Conservation (phyloP, 139 green algal species). For the Volvox africanus region DNA sequence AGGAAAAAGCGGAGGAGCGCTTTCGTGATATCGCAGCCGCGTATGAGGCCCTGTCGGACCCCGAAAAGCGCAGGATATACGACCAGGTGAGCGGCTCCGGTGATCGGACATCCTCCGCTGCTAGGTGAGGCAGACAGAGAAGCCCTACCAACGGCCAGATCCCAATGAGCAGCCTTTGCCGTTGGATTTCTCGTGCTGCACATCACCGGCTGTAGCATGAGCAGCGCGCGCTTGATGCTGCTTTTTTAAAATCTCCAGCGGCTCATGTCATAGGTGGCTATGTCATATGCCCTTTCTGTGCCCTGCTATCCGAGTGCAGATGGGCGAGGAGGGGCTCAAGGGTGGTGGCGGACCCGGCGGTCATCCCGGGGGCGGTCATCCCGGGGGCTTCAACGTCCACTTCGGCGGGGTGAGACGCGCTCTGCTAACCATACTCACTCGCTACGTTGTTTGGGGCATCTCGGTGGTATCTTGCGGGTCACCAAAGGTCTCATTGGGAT, state of each 20-base stretch:
- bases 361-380: slow-evolving; percentile 45
- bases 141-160: too few species aligned
- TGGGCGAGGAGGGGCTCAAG: slow-evolving; percentile 83
- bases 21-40: slow-evolving; percentile 72
- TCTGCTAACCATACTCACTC: too few species aligned
- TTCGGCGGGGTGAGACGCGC: slow-evolving; percentile 58
- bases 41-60: slow-evolving; percentile 88
- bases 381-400: slow-evolving; percentile 66
- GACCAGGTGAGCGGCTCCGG: slow-evolving; percentile 72
- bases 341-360: slow-evolving; percentile 44
- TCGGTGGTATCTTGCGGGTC: neutral
- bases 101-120: too few species aligned
- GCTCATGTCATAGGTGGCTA: too few species aligned
- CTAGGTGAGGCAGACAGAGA: too few species aligned
- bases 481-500: too few species aligned
- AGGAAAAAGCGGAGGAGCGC: slow-evolving; percentile 82
- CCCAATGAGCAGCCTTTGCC: too few species aligned
- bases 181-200: too few species aligned
- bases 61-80: slow-evolving; percentile 84
- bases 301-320: slow-evolving; percentile 41
- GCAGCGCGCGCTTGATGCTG: too few species aligned
- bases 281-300: too few species aligned
- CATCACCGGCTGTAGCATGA: too few species aligned
- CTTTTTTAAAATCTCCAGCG: too few species aligned
- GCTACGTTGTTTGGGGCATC: neutral